These are phyloP conservation scores for Sanghuangporus sanghuang DNA, from an alignment of 1,284 basidiomycete genomes.

Conservation along the genomic window DNA sequence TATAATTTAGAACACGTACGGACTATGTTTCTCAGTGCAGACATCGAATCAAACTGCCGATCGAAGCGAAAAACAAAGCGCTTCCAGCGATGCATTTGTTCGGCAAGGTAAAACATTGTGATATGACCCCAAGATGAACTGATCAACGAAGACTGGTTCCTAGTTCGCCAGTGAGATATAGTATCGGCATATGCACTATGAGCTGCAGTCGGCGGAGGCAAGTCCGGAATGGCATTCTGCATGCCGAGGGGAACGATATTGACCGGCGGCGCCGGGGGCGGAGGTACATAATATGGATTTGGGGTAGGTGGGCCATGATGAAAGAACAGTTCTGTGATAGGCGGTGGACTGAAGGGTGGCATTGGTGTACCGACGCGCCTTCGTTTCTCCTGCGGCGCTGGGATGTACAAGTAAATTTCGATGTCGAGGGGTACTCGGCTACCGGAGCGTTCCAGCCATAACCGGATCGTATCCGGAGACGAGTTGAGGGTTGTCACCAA, in stretches of 20 bases:
- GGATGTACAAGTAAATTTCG: constrained; percentile 63
- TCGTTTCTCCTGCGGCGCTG: constrained; percentile 13
- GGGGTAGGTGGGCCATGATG: constrained; percentile 17
- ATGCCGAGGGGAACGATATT: constrained; percentile 5
- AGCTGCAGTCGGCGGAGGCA: constrained; percentile 12
- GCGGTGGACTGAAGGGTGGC: constrained; percentile 9
- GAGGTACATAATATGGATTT: constrained; percentile 10
- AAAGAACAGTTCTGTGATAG: neutral
- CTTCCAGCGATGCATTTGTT: constrained; percentile 76
- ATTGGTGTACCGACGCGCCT: constrained; percentile 3
- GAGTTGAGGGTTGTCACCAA: constrained; percentile 61
- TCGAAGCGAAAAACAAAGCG: constrained; percentile 74
- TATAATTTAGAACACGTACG: constrained; percentile 37
- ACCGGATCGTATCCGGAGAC: constrained; percentile 69
- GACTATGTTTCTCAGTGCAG: constrained; percentile 60
- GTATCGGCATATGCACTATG: constrained; percentile 1
- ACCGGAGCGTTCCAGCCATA: constrained; percentile 76
- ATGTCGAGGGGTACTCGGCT: constrained; percentile 64
- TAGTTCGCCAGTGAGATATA: constrained; percentile 6
- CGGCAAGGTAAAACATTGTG: constrained; percentile 66
- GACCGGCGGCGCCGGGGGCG: neutral
- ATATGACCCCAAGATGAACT: constrained; percentile 73
- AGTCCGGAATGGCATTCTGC: constrained; percentile 14
- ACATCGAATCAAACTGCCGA: constrained; percentile 63
- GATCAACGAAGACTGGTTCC: constrained; percentile 25